These are phyloP conservation scores for Drechmeria coniospora DNA, from an alignment of 2,329 filamentous ascomycete genomes.

Conservation along the genomic window DNA sequence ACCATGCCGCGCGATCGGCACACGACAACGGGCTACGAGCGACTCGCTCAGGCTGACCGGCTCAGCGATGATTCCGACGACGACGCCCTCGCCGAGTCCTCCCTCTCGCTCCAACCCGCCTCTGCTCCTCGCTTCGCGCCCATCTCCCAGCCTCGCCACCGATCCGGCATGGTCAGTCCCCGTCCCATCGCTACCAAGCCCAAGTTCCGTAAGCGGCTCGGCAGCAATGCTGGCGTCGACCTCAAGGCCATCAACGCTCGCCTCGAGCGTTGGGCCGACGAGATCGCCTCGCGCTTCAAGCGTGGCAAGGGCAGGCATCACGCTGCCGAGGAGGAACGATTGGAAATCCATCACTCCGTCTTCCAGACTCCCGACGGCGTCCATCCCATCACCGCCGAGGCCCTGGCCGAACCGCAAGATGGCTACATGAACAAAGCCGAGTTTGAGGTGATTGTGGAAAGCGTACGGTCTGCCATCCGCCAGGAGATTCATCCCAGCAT, in stretches of 20 bases:
- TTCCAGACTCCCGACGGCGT: constrained; percentile 88
- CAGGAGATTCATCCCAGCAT: constrained; percentile 85
- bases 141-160: constrained; percentile 44
- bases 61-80: constrained; percentile 57
- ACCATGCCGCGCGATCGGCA: constrained; percentile 53
- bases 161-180: constrained; percentile 43
- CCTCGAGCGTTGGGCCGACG: constrained; percentile 90
- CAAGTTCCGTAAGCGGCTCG: constrained; percentile 31
- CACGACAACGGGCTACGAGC: constrained; percentile 69
- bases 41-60: constrained; percentile 67
- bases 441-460: constrained; percentile 80
- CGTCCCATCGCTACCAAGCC: constrained; percentile 22
- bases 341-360: constrained; percentile 95
- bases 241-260: constrained; percentile 96
- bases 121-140: constrained; percentile 49
- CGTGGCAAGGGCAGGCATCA: constrained; percentile 61
- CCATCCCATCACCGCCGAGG: constrained; percentile 61
- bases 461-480: constrained; percentile 78
- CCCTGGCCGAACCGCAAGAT: constrained; percentile 46
- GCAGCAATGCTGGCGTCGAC: constrained; percentile 78
- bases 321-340: constrained; percentile 59
- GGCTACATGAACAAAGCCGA: constrained; percentile 61
- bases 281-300: constrained; percentile 96
- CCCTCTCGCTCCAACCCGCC: constrained; percentile 39
- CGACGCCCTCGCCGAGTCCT: constrained; percentile 38